Evolutionary conservation across 2,329 filamentous ascomycete species (phyloP).

Genomic region (Pseudogymnoascus pannorum): DNA sequence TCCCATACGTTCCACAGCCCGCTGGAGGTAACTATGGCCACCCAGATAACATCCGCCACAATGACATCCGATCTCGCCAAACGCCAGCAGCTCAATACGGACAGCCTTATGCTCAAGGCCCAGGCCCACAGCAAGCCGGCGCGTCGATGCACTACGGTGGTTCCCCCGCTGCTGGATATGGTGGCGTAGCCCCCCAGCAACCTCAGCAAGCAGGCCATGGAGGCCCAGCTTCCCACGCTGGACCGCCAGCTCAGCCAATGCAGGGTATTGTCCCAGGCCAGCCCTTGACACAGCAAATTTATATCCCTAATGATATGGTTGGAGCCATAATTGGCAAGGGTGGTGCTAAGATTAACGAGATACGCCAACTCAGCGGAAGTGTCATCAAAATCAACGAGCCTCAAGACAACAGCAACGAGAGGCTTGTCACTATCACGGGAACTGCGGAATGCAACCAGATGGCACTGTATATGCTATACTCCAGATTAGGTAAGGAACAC

Average conservation of each 20-base stretch:
- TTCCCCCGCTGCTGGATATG: conserved; percentile 59
- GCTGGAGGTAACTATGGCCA: conserved; percentile 89
- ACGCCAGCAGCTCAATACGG: conserved; percentile 69
- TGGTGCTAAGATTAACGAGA: conserved; percentile 98
- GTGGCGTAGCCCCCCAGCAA: conserved; percentile 70
- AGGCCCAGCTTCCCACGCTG: conserved; percentile 57
- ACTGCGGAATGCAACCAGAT: conserved; percentile 99
- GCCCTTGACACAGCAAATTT: conserved; percentile 95
- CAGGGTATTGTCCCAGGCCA: conserved; percentile 68
- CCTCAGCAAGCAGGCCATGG: conserved; percentile 62
- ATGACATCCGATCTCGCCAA: conserved; percentile 65
- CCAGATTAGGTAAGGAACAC: conserved; percentile 68
- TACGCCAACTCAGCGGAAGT: conserved; percentile 90
- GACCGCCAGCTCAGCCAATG: conserved; percentile 68
- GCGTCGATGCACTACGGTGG: conserved; percentile 70
- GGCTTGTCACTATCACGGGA: conserved; percentile 92
- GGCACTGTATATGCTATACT: conserved; percentile 99
- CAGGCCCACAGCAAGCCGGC: conserved; percentile 50
- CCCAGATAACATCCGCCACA: conserved; percentile 75
- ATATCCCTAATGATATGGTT: conserved; percentile 99
- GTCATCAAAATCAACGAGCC: conserved; percentile 99
- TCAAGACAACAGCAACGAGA: conserved; percentile 97
- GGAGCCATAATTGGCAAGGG: conserved; percentile 98
- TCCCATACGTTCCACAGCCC: conserved; percentile 93
- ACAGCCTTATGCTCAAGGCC: conserved; percentile 46